phyloP scores from a whole-genome alignment of 805 yeast genomes.

The Zygoascus flipseniorum region DNA sequence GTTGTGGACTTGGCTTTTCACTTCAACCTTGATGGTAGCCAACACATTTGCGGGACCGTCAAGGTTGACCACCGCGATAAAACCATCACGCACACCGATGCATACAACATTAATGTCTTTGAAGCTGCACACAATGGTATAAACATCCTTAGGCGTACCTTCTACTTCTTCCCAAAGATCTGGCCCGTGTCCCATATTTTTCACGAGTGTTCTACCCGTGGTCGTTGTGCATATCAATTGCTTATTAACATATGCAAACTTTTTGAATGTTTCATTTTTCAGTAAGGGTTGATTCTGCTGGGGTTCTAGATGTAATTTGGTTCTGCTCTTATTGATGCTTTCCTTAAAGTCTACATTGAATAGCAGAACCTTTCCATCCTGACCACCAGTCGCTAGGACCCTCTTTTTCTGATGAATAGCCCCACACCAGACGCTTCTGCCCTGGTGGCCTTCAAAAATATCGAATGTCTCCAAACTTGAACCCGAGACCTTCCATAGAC shows the following conservation, averaged over 20 bases:
- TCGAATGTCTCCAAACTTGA: constrained; percentile 33
- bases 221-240: constrained; percentile 52
- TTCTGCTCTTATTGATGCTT: not conserved
- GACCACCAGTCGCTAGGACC: constrained; percentile 79
- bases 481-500: constrained; percentile 51
- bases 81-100: constrained; percentile 28
- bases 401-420: constrained; percentile 49
- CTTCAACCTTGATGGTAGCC: constrained; percentile 19
- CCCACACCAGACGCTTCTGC: constrained; percentile 72
- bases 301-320: not conserved
- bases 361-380: constrained; percentile 74
- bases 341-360: constrained; percentile 34
- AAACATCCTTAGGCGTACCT: constrained; percentile 10
- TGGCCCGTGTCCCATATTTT: not conserved
- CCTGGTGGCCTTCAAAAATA: constrained; percentile 63
- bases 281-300: not conserved
- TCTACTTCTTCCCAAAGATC: constrained; percentile 8
- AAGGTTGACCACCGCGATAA: constrained; percentile 12
- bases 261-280: constrained; percentile 53
- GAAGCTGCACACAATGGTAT: constrained; percentile 25
- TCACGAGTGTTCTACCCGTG: constrained; percentile 41
- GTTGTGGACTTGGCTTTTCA: constrained; percentile 30
- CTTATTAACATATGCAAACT: constrained; percentile 41
- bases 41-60: constrained; percentile 10
- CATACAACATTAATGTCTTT: constrained; percentile 39